These are phyloP conservation scores for Serpula lacrymans DNA, from an alignment of 768 basidiomycete species.

Conservation along the genomic window DNA sequence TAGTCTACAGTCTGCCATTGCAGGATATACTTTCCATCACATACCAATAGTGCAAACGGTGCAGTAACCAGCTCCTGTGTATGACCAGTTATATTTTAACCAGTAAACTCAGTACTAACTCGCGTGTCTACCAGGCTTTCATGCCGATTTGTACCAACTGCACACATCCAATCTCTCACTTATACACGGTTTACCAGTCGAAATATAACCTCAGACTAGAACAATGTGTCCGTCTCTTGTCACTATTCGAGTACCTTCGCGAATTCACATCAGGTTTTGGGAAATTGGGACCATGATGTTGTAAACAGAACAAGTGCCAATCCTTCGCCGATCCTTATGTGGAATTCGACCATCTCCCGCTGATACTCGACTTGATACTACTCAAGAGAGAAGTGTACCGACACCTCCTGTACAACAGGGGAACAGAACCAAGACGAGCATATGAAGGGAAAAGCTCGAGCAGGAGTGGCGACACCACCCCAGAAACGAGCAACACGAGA, in stretches of 20 bases:
- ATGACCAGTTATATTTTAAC: too few relatives aligned
- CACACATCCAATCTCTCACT: slow-evolving; percentile 55
- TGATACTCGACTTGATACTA: slow-evolving; percentile 77
- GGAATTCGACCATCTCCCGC: slow-evolving; percentile 72
- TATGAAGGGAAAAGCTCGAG: slow-evolving; percentile 15
- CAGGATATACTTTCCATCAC: too few relatives aligned
- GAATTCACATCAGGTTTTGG: not conserved
- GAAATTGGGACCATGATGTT: slow-evolving; percentile 7
- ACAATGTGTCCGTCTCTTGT: slow-evolving; percentile 63
- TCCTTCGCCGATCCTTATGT: slow-evolving; percentile 84
- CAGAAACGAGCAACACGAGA: not conserved
- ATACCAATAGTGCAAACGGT: too few relatives aligned
- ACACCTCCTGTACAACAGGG: slow-evolving; percentile 80
- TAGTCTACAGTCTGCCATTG: too few relatives aligned
- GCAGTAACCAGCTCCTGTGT: too few relatives aligned
- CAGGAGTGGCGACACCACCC: not conserved
- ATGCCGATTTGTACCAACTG: slow-evolving; percentile 87
- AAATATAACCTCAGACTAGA: slow-evolving; percentile 76
- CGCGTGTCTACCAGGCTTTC: too few relatives aligned
- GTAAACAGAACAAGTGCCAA: slow-evolving; percentile 51
- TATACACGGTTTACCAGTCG: slow-evolving; percentile 83
- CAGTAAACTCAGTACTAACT: too few relatives aligned
- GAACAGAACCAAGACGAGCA: slow-evolving; percentile 55
- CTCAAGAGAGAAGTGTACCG: slow-evolving; percentile 80
- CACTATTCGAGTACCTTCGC: not conserved